Conservation (phyloP, 345 rosid genomes). For the Populus tremula region DNA sequence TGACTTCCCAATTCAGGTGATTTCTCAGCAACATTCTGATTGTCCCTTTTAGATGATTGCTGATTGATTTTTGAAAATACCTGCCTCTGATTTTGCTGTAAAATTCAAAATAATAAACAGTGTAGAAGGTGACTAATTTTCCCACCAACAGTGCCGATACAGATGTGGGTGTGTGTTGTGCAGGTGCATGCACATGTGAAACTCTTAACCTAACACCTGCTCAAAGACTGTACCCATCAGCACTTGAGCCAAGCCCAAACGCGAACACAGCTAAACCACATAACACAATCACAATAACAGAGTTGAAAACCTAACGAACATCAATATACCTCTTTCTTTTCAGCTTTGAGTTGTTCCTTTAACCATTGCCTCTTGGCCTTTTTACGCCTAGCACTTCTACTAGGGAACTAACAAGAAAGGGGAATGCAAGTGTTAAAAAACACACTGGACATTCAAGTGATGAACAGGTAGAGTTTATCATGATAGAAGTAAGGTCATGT, state of each 20-base stretch:
- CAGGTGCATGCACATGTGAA: not conserved
- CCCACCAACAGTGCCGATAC: not conserved
- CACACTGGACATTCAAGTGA: constrained; percentile 1
- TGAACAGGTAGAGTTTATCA: not conserved
- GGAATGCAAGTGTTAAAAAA: not conserved
- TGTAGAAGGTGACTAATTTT: not conserved
- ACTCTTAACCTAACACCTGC: too few relatives aligned
- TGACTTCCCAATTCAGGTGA: constrained; percentile 13
- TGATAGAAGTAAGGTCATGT: not conserved
- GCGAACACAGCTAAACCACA: not conserved
- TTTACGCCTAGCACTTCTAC: constrained; percentile 94
- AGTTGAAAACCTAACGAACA: not conserved
- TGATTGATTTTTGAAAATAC: constrained; percentile 29
- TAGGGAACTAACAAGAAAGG: constrained; percentile 51
- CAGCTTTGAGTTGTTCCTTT: constrained; percentile 58
- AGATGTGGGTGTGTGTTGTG: not conserved
- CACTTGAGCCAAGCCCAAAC: not conserved
- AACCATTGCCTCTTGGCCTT: constrained; percentile 77
- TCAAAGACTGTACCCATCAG: not conserved
- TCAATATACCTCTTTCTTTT: constrained; percentile 55
- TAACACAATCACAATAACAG: not conserved
- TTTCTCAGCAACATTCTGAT: constrained; percentile 28
- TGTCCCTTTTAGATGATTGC: constrained; percentile 36
- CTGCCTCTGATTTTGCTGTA: constrained; percentile 48
- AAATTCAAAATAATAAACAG: constrained; percentile 7